Conservation (phyloP, 495 filamentous ascomycete genomes). For the Xylaria longipes region DNA sequence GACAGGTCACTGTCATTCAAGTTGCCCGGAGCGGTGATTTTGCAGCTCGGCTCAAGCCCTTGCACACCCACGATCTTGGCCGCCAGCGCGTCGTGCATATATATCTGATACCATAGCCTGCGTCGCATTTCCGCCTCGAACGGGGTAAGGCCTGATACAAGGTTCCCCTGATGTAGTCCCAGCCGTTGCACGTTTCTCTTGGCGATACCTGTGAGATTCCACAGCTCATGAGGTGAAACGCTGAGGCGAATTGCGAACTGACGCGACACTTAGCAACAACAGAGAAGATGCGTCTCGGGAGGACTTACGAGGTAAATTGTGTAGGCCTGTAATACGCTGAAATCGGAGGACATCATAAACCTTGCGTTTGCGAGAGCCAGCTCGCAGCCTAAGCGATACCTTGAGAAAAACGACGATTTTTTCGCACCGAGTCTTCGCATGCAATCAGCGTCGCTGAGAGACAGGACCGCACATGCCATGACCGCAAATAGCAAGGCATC, state of each 20-base stretch:
- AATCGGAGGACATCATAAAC: not conserved
- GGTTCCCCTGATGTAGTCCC: not conserved
- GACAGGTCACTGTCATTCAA: not conserved
- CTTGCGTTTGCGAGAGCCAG: not conserved
- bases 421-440: not conserved
- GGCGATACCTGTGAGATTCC: constrained; percentile 3
- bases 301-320: not conserved
- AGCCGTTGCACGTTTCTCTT: not conserved
- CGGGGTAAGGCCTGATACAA: not conserved
- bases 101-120: not conserved
- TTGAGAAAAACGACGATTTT: not conserved
- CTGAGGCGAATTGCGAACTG: not conserved
- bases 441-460: not conserved
- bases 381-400: constrained; percentile 4
- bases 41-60: not conserved
- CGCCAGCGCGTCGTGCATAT: not conserved
- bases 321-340: not conserved
- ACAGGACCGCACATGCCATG: not conserved
- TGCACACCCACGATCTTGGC: not conserved
- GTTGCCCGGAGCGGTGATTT: not conserved
- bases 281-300: not conserved
- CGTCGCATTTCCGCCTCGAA: constrained; percentile 5
- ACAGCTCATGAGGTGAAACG: not conserved
- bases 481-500: constrained; percentile 1
- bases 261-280: not conserved